Evolutionary conservation across 306 rosid species (phyloP).

Genomic region (Sophora flavescens): DNA sequence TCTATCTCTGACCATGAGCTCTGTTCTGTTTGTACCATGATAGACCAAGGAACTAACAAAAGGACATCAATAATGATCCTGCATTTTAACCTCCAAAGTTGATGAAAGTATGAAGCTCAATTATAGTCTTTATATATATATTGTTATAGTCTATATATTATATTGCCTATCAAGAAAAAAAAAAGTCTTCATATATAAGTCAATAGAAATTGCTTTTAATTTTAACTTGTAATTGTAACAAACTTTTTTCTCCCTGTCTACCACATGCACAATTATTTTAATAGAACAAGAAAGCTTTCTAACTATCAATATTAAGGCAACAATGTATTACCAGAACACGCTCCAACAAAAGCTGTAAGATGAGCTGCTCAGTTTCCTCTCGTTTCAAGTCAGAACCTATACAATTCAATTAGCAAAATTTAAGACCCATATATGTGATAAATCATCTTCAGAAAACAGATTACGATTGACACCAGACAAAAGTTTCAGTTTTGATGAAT

Average conservation of each 20-base stretch:
- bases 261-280: not conserved
- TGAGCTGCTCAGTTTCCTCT: slow-evolving; percentile 89
- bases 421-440: slow-evolving; percentile 22
- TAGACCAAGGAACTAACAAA: slow-evolving; percentile 38
- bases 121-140: not conserved
- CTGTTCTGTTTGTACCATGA: slow-evolving; percentile 4
- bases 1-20: slow-evolving; percentile 16
- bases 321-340: slow-evolving; percentile 70
- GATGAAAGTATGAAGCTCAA: slow-evolving; percentile 14
- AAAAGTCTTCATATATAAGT: not conserved
- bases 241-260: slow-evolving; percentile 20
- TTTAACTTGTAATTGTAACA: slow-evolving; percentile 21
- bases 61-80: slow-evolving; percentile 17
- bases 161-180: no score
- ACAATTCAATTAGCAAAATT: slow-evolving; percentile 48
- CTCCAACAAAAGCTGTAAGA: slow-evolving; percentile 76
- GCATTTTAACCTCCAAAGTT: slow-evolving; percentile 29
- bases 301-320: slow-evolving; percentile 31
- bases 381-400: slow-evolving; percentile 77
- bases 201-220: not conserved
- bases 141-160: no score
- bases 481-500: slow-evolving; percentile 34
- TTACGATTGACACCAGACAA: slow-evolving; percentile 14
- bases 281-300: slow-evolving; percentile 3
- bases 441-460: slow-evolving; percentile 35